These are phyloP conservation scores for Trichosporon asahii DNA, from an alignment of 1,284 basidiomycete species.

Conservation along the genomic window DNA sequence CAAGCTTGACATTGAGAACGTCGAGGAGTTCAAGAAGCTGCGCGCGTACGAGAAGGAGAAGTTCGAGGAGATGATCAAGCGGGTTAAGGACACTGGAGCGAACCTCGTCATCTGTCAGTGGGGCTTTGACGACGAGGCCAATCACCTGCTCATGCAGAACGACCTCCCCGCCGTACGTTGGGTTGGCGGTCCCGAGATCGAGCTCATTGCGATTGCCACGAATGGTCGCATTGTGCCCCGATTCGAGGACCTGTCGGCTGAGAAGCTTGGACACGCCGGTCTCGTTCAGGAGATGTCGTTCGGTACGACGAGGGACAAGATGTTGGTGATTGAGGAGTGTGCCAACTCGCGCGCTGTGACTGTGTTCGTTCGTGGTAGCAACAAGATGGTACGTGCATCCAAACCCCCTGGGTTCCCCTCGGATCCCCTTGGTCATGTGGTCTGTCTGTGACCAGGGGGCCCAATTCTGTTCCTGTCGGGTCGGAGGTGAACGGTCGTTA, in stretches of 20 bases:
- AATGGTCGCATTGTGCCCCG: slow-evolving; percentile 97
- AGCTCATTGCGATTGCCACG: slow-evolving; percentile 98
- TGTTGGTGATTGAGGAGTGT: slow-evolving; percentile 98
- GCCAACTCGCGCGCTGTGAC: slow-evolving; percentile 96
- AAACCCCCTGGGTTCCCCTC: background rate
- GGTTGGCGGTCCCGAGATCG: slow-evolving; percentile 98
- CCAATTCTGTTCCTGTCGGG: background rate
- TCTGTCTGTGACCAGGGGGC: slow-evolving; percentile 6
- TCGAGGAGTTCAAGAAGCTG: slow-evolving; percentile 97
- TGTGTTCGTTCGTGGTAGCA: slow-evolving; percentile 93
- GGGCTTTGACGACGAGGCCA: slow-evolving; percentile 99
- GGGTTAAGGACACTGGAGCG: slow-evolving; percentile 95
- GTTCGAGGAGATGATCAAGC: slow-evolving; percentile 93
- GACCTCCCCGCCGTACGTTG: slow-evolving; percentile 96
- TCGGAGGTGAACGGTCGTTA: slow-evolving; percentile 7
- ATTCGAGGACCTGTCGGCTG: slow-evolving; percentile 88
- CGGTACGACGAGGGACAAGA: slow-evolving; percentile 96
- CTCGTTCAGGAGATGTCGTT: slow-evolving; percentile 91
- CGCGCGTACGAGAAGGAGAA: slow-evolving; percentile 94
- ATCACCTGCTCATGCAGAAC: slow-evolving; percentile 96
- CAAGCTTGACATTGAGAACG: slow-evolving; percentile 93
- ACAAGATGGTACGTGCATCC: slow-evolving; percentile 82
- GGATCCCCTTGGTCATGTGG: background rate
- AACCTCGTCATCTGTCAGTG: slow-evolving; percentile 99
- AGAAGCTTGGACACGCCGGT: slow-evolving; percentile 90